Percentiles rank a stretch among this genome's conserved stretches.
phyloP scores from a whole-genome alignment of 805 yeast species.

The Saccharomyces paradoxus region DNA sequence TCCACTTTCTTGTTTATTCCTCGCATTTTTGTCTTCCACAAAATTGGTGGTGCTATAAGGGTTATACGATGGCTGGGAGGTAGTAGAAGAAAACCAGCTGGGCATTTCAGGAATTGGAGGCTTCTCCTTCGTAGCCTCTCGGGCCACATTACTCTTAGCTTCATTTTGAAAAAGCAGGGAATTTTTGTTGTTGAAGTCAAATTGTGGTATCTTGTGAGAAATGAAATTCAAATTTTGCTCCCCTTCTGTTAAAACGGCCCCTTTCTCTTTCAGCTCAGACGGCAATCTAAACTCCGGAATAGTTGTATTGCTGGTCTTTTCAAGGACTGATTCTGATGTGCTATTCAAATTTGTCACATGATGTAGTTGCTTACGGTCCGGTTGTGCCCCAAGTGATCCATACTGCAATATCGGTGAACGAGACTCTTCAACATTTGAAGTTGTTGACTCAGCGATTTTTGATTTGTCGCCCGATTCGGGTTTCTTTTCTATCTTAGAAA shows the following conservation, averaged over 20 bases:
- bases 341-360: neutral
- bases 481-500: conserved; percentile 38
- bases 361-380: neutral
- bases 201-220: conserved; percentile 16
- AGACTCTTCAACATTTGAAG: neutral
- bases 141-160: neutral
- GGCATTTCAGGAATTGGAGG: conserved; percentile 21
- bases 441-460: neutral
- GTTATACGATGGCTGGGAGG: conserved; percentile 6
- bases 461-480: conserved; percentile 2
- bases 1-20: conserved; percentile 4
- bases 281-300: neutral
- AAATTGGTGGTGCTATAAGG: conserved; percentile 16
- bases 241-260: conserved; percentile 6
- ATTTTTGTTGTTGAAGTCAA: conserved; percentile 2
- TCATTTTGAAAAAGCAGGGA: conserved; percentile 17
- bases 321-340: neutral
- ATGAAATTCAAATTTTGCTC: conserved; percentile 21
- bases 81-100: conserved; percentile 23
- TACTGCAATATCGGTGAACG: neutral
- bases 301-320: neutral
- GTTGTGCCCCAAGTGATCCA: neutral
- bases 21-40: conserved; percentile 11
- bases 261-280: neutral
- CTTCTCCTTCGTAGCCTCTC: conserved; percentile 4